These are phyloP conservation scores for Gossypium turneri DNA, from an alignment of 345 rosid species.

Conservation along the genomic window DNA sequence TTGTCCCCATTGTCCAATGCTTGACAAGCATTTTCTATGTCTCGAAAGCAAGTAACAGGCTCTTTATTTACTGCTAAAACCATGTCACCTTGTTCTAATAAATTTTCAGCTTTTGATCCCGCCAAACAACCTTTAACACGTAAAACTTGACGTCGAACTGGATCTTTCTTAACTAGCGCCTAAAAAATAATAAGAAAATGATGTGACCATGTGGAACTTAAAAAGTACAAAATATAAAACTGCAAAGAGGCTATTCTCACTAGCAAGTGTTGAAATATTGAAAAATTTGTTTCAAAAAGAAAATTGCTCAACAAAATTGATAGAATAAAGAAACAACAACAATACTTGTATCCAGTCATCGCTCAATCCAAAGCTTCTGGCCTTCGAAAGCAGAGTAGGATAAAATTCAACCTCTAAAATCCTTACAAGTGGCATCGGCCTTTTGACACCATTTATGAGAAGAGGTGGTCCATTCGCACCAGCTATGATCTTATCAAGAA, in stretches of 20 bases:
- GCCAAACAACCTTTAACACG: conserved; percentile 93
- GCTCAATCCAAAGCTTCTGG: conserved; percentile 82
- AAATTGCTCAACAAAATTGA: neutral
- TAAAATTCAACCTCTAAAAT: conserved; percentile 88
- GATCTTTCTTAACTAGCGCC: conserved; percentile 86
- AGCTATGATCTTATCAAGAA: conserved; percentile 64
- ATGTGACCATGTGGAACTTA: neutral
- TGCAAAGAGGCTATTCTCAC: neutral
- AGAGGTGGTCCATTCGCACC: conserved; percentile 71
- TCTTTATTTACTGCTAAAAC: conserved; percentile 79
- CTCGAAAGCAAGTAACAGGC: conserved; percentile 89
- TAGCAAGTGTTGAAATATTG: neutral
- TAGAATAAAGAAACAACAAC: neutral
- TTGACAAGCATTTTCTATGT: conserved; percentile 81
- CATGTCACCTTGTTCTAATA: conserved; percentile 94
- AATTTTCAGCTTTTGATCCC: conserved; percentile 84
- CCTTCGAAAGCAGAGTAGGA: conserved; percentile 93
- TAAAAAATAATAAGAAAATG: conserved; percentile 21
- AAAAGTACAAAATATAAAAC: neutral
- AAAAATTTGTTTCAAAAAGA: neutral
- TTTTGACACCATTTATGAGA: conserved; percentile 79
- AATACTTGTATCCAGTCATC: conserved; percentile 84
- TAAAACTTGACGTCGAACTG: conserved; percentile 77
- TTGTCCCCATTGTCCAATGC: conserved; percentile 48
- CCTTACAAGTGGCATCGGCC: conserved; percentile 86